Conservation (phyloP, 2,329 filamentous ascomycete species). For the Lasiodiplodia sp. region DNA sequence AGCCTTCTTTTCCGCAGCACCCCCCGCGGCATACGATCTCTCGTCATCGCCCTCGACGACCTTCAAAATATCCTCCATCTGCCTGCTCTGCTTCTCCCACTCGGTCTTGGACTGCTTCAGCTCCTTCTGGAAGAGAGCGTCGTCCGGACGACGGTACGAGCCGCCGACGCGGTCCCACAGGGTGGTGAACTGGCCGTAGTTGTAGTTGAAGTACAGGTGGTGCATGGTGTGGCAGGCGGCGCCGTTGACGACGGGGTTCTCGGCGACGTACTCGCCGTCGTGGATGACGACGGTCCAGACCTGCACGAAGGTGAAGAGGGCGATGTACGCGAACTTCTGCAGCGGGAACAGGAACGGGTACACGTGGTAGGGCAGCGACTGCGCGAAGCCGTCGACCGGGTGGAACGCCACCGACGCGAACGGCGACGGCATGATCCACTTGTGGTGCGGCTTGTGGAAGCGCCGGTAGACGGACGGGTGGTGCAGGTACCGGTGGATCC, state of each 20-base stretch:
- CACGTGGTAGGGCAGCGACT: slow-evolving; percentile 57
- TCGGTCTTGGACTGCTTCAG: slow-evolving; percentile 82
- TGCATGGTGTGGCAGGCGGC: slow-evolving; percentile 56
- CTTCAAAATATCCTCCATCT: slow-evolving; percentile 77
- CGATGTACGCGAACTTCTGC: slow-evolving; percentile 55
- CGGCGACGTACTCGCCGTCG: slow-evolving; percentile 59
- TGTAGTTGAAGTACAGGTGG: slow-evolving; percentile 71
- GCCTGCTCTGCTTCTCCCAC: slow-evolving; percentile 78
- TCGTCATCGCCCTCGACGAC: slow-evolving; percentile 70
- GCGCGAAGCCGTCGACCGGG: slow-evolving; percentile 56
- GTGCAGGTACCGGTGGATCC: slow-evolving; percentile 57
- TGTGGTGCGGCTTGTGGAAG: slow-evolving; percentile 59
- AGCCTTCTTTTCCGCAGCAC: slow-evolving; percentile 51
- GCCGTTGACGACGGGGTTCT: slow-evolving; percentile 58
- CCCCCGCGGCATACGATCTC: slow-evolving; percentile 48
- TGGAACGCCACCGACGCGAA: slow-evolving; percentile 59
- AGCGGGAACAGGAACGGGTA: slow-evolving; percentile 57
- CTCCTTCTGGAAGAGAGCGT: slow-evolving; percentile 82
- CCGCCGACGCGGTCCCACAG: slow-evolving; percentile 87
- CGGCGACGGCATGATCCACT: slow-evolving; percentile 59
- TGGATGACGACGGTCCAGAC: slow-evolving; percentile 60
- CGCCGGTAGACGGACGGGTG: slow-evolving; percentile 58
- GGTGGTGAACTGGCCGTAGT: slow-evolving; percentile 94
- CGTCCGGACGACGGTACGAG: slow-evolving; percentile 85
- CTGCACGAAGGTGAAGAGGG: slow-evolving; percentile 55